Conservation (phyloP, 1,139 yeast species). For the Kluyveromyces marxianus region DNA sequence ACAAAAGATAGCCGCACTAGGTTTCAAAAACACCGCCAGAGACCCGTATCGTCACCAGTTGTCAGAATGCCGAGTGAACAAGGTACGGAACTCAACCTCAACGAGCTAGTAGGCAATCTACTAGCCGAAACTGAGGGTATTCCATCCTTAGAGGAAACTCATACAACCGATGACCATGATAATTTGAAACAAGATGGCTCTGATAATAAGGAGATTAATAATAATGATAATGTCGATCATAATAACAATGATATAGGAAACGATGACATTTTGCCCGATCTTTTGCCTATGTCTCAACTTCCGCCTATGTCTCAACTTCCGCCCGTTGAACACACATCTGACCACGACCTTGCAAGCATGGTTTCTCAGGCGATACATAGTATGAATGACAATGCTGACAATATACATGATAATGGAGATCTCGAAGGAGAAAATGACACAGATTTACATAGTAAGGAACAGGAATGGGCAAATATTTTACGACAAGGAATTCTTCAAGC, state of each 20-base stretch:
- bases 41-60: no score
- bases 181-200: neutral
- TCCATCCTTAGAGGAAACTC: conserved; percentile 8
- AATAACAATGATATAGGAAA: conserved; percentile 6
- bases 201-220: neutral
- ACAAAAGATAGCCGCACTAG: neutral
- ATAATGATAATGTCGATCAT: neutral
- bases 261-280: conserved; percentile 8
- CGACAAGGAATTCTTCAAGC: conserved; percentile 25
- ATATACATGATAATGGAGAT: conserved; percentile 6
- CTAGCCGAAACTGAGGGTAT: conserved; percentile 21
- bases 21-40: neutral
- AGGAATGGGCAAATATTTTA: conserved; percentile 28
- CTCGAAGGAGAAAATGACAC: conserved; percentile 8
- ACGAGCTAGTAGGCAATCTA: conserved; percentile 28
- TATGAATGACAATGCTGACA: conserved; percentile 13
- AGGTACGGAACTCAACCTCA: conserved; percentile 26
- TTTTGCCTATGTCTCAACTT: conserved; percentile 3
- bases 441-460: conserved; percentile 19
- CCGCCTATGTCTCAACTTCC: conserved; percentile 1
- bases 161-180: conserved; percentile 6
- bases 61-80: conserved; percentile 18
- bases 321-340: conserved; percentile 8
- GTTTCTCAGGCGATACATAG: conserved; percentile 28
- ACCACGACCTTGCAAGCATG: conserved; percentile 21